phyloP scores from a whole-genome alignment of 23 red algal species.

The Gracilaria domingensis region DNA sequence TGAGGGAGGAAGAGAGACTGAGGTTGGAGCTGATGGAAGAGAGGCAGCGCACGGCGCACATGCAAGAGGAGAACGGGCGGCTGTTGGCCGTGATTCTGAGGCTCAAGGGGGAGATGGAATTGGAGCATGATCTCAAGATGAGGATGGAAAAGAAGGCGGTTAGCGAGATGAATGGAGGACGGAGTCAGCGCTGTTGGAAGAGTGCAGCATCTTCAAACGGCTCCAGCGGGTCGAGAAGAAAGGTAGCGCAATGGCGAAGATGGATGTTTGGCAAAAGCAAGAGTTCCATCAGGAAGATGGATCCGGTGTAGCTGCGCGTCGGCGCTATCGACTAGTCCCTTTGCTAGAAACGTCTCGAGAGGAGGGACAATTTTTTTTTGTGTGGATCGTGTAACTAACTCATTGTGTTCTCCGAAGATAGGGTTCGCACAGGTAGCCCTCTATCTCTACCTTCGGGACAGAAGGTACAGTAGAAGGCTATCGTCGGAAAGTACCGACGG shows the following conservation, averaged over 20 bases:
- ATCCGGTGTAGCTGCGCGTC: too few relatives aligned
- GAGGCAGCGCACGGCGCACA: background rate
- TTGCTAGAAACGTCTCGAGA: too few relatives aligned
- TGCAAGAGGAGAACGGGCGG: background rate
- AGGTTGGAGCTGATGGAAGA: constrained; percentile 30
- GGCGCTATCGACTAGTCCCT: too few relatives aligned
- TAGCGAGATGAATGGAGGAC: background rate
- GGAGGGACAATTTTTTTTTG: too few relatives aligned
- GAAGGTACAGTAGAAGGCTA: too few relatives aligned
- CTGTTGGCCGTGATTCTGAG: constrained; percentile 2
- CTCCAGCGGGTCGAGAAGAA: background rate
- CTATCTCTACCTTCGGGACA: too few relatives aligned
- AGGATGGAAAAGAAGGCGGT: background rate
- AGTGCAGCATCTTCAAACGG: background rate
- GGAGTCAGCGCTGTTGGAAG: background rate
- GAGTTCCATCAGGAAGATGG: too few relatives aligned
- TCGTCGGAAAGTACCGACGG: too few relatives aligned
- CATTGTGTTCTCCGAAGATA: too few relatives aligned
- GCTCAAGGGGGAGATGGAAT: constrained; percentile 15
- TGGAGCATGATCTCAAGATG: background rate
- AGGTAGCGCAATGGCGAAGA: background rate
- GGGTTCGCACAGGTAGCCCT: too few relatives aligned
- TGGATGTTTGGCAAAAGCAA: background rate
- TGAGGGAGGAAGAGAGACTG: background rate
- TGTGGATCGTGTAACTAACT: too few relatives aligned